Evolutionary conservation across 345 rosid species (phyloP).

Genomic region (Eucalyptus victrix): DNA sequence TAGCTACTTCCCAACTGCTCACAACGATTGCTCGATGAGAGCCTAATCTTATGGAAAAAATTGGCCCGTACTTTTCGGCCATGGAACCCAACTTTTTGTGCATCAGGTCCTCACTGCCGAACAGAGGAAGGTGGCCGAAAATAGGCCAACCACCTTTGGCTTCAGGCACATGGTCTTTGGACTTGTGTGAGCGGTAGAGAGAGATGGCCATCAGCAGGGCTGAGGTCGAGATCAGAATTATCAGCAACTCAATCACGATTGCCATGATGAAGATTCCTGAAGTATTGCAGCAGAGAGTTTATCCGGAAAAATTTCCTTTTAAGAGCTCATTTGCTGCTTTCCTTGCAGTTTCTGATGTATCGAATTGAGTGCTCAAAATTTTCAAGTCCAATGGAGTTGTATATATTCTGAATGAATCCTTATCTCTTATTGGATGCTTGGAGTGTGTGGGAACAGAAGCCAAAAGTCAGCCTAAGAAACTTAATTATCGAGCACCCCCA

Average conservation of each 20-base stretch:
- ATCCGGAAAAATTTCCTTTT: neutral
- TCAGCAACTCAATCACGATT: neutral
- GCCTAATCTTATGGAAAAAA: conserved; percentile 11
- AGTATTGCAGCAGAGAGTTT: neutral
- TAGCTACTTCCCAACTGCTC: conserved; percentile 12
- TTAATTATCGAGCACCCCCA: neutral
- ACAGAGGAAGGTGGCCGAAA: conserved; percentile 24
- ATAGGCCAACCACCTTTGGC: conserved; percentile 23
- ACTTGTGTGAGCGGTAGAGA: neutral
- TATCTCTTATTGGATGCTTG: neutral
- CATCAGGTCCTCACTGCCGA: neutral
- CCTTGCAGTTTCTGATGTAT: neutral
- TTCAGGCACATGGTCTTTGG: conserved; percentile 1
- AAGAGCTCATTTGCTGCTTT: neutral
- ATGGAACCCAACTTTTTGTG: conserved; percentile 5
- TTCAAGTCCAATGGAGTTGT: neutral
- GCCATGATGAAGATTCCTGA: neutral
- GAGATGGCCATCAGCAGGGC: neutral
- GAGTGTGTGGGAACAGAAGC: neutral
- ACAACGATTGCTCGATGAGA: conserved; percentile 8
- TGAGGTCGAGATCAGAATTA: neutral
- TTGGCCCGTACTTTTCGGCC: conserved; percentile 20
- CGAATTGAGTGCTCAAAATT: neutral
- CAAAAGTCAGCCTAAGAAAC: neutral
- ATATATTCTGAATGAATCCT: neutral